phyloP scores from a whole-genome alignment of 1,284 basidiomycete species.

The Ustilago vetiveriae region DNA sequence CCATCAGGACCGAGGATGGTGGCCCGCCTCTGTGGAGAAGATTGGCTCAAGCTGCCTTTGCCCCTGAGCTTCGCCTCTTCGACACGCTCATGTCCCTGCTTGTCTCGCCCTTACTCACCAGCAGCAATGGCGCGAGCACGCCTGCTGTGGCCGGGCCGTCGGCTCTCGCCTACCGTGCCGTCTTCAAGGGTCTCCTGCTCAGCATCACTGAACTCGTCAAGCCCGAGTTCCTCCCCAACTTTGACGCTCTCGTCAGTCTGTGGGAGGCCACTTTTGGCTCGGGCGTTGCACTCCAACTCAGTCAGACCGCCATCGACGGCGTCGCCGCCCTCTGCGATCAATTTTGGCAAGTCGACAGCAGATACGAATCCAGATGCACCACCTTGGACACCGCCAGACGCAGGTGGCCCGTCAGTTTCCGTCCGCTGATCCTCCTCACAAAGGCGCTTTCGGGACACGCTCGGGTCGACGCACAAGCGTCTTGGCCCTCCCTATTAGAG shows the following conservation, averaged over 20 bases:
- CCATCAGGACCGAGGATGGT: conserved; percentile 47
- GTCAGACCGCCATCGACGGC: conserved; percentile 69
- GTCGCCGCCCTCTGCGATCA: conserved; percentile 79
- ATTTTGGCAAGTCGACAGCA: conserved; percentile 79
- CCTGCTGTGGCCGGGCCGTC: conserved; percentile 78
- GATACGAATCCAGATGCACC: conserved; percentile 71
- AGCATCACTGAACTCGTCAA: conserved; percentile 79
- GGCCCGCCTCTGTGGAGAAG: conserved; percentile 65
- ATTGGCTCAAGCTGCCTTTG: conserved; percentile 66
- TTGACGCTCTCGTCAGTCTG: conserved; percentile 77
- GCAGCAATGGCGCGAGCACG: conserved; percentile 42
- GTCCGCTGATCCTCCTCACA: conserved; percentile 77
- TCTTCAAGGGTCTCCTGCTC: conserved; percentile 76
- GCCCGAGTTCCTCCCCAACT: conserved; percentile 72
- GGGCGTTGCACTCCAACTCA: conserved; percentile 39
- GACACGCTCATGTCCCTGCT: conserved; percentile 57
- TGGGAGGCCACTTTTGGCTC: conserved; percentile 82
- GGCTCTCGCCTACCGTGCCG: conserved; percentile 80
- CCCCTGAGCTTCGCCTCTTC: conserved; percentile 62
- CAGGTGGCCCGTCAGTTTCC: conserved; percentile 81
- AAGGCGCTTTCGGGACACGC: conserved; percentile 75
- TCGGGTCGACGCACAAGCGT: conserved; percentile 34
- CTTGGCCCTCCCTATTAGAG: conserved; percentile 38
- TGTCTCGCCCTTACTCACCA: conserved; percentile 61
- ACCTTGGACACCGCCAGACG: conserved; percentile 81